Evolutionary conservation across 805 yeast species (phyloP), one percentile per base, ranked within the genome.

Genomic region (Cephaloascus fragrans): DNA sequence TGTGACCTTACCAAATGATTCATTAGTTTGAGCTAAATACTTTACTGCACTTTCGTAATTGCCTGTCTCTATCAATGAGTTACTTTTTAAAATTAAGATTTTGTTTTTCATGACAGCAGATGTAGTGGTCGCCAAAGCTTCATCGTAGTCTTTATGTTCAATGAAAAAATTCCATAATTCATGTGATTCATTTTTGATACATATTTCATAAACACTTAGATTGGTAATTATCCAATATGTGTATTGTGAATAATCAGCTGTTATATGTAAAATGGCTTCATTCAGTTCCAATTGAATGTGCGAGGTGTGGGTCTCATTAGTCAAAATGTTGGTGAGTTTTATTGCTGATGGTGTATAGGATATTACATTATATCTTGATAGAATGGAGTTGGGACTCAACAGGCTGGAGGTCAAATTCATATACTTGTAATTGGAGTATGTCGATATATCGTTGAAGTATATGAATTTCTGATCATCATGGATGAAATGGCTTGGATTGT

Each of bases 151-250:
- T 5, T 64, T 56, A 37, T 63, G 64, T 3, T 67, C 68, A n/a
- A 79, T 52, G 49, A 80, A 56, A 1, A 74, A 62, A 39, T 71
- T 73, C 96, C 97, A 86, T 3, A 89, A 78, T 19, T 83, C 83
- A 3, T 71, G 62, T 3, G 78, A 66, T 55, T 90, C 97, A 50
- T 82, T 72, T 28, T 70, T 70, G 10, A 85, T 63, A 8, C 81
- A 68, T 4, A 93, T 58, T 53, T 93, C 98, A 52, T 71, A 83
- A 8, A 93, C 75, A 37, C 67, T 67, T 4, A 59, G 51, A 10
- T 62, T 56, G 0, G 93, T 75, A 48, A 65, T 85, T 3, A 83
- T 57, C 98, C 98, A 93, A 48, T 65, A 83, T 0, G 97, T 84
- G 1, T 65, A 52, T 34, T 58, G 57, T 3, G 56, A 42, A 38